Base-by-base conservation (phyloP, 1,284 basidiomycete species). In the Cronartium quercuum region DNA sequence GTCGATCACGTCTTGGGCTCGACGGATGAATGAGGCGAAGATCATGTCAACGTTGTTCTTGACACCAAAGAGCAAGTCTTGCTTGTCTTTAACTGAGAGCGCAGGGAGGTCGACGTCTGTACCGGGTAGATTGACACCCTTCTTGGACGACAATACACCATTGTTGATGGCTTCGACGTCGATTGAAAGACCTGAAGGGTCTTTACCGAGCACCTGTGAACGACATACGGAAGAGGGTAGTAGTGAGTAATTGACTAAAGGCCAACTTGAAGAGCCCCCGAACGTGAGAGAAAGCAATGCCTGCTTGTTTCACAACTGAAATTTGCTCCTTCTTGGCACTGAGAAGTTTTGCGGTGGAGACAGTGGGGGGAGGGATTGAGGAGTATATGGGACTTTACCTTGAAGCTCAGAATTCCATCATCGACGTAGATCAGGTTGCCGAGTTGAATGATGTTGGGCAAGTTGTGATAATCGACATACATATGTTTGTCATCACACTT, bases 121-220 rank as follows among this genome's bases (percentile, higher is more conserved):
- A 84, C 98, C 96, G 80, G 96, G 96, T 76, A 99, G 88, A 85
- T 98, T 98, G 84, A 98, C 96, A 83, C 96, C 96, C 86, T 99
- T 99, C 83, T 93, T 91, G 76, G 94, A 97, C 68, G 91, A 93
- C 79, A 99, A 89, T 51, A 86, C 89, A 76, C 95, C 96, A 80
- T 90, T 91, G 88, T 98, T 99, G 83, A 97, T 79, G 58, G 93
- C 88, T 79, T 92, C 91, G 80, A 99, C 96, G 76, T 85, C 88
- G 78, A 95, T 87, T 79, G 88, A 89, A 80, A 85, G 82, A 63
- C 90, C 90, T 77, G 94, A 91, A 75, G 78, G 78, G 61, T 80
- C 79, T 68, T 80, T 76, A 80, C 80, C 65, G 21, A 75, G 40
- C 3, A 75, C 71, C 71, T 75, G 58, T 7, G 13, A 57, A n/a